These are phyloP conservation scores for Talaromyces trachyspermus DNA, from an alignment of 495 filamentous ascomycete genomes.

Conservation along the genomic window DNA sequence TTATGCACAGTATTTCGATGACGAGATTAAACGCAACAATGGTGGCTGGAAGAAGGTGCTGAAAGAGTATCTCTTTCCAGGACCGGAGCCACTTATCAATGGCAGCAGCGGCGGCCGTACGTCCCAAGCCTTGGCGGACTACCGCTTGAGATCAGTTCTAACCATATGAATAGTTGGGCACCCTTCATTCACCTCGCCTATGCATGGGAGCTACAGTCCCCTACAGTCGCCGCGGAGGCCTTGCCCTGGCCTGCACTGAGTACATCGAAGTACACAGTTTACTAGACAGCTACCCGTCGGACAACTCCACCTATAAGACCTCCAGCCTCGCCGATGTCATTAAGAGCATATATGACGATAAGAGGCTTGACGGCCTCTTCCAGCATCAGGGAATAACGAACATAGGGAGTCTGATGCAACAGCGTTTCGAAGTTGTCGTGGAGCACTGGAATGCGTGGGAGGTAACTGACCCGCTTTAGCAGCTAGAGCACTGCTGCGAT, in stretches of 20 bases:
- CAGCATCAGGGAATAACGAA: constrained; percentile 45
- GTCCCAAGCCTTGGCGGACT: constrained; percentile 23
- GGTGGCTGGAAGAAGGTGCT: constrained; percentile 73
- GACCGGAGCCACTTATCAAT: constrained; percentile 67
- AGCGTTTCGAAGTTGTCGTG: constrained; percentile 53
- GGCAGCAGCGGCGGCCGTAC: constrained; percentile 61
- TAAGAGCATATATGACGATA: constrained; percentile 35
- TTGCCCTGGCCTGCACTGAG: constrained; percentile 53
- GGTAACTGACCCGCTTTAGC: constrained; percentile 47
- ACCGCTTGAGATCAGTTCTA: constrained; percentile 5
- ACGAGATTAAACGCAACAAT: constrained; percentile 53
- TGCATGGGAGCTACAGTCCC: constrained; percentile 65
- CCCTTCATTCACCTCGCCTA: constrained; percentile 83
- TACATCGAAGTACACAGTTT: constrained; percentile 69
- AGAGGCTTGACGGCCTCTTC: constrained; percentile 44
- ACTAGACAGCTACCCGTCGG: constrained; percentile 44
- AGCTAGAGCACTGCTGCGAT: constrained; percentile 57
- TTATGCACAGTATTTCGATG: constrained; percentile 80
- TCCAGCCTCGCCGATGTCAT: constrained; percentile 55
- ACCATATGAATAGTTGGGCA: constrained; percentile 56
- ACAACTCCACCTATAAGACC: constrained; percentile 25
- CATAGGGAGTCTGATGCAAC: constrained; percentile 51
- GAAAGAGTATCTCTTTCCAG: constrained; percentile 61
- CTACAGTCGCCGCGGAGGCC: constrained; percentile 73
- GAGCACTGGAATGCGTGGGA: constrained; percentile 81